Evolutionary conservation across 805 yeast genomes (phyloP).

Genomic region (Metschnikowia corniflorae): DNA sequence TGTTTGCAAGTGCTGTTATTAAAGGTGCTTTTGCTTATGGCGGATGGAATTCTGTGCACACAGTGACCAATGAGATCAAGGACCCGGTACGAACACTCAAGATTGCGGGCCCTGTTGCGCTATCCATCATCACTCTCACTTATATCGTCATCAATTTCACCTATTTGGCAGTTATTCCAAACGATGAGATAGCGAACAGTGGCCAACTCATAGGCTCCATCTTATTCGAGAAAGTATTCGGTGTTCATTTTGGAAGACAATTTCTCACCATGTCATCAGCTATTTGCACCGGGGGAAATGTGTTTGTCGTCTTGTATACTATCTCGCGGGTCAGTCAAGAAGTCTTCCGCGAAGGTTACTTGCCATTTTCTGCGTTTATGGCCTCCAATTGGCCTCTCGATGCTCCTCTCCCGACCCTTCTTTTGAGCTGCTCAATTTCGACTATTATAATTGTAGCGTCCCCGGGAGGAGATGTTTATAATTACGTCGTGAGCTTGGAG

Average conservation of each 20-base stretch:
- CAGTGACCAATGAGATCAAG: conserved; percentile 57
- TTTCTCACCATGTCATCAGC: conserved; percentile 57
- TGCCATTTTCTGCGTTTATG: conserved; percentile 51
- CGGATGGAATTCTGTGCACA: conserved; percentile 64
- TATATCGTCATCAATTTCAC: conserved; percentile 54
- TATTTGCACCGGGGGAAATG: conserved; percentile 59
- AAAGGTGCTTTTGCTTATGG: conserved; percentile 57
- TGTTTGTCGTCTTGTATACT: conserved; percentile 57
- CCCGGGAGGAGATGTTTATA: conserved; percentile 50
- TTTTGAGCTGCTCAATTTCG: conserved; percentile 42
- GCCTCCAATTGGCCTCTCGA: conserved; percentile 55
- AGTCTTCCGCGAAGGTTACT: conserved; percentile 57
- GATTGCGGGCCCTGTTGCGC: conserved; percentile 58
- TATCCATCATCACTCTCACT: conserved; percentile 45
- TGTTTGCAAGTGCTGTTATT: conserved; percentile 52
- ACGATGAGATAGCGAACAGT: conserved; percentile 49
- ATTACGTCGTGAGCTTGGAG: conserved; percentile 50
- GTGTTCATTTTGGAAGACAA: conserved; percentile 49
- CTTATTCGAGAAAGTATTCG: conserved; percentile 54
- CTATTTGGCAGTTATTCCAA: conserved; percentile 52
- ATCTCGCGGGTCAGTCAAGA: conserved; percentile 63
- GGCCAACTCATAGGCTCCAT: conserved; percentile 60
- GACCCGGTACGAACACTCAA: conserved; percentile 55
- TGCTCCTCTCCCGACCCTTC: conserved; percentile 53
- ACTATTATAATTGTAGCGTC: conserved; percentile 35